These are phyloP conservation scores for Eudorina sp. DNA, from an alignment of 139 green algal genomes.

Conservation along the genomic window DNA sequence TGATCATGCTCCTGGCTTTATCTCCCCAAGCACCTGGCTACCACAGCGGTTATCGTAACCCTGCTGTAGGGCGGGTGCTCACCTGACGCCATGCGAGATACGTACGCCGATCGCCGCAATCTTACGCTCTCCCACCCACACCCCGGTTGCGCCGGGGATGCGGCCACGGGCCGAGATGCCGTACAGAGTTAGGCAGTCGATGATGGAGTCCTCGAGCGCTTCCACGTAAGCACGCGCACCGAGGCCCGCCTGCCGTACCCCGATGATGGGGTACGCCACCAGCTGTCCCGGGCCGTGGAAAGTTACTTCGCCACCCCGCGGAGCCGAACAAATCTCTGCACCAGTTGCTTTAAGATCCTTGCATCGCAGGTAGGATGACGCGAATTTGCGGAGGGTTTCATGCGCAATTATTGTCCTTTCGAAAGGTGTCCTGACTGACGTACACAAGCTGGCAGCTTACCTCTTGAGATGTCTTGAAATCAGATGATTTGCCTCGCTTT, in stretches of 20 bases:
- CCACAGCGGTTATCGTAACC: too few species aligned
- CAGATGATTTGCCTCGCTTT: slow-evolving; percentile 77
- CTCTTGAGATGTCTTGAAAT: slow-evolving; percentile 70
- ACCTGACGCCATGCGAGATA: slow-evolving; percentile 87
- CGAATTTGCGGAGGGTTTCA: not conserved
- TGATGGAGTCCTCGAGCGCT: slow-evolving; percentile 88
- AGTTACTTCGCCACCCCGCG: slow-evolving; percentile 89
- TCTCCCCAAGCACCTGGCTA: too few species aligned
- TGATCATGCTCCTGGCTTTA: too few species aligned
- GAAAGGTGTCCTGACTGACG: too few species aligned
- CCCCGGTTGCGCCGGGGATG: slow-evolving; percentile 79
- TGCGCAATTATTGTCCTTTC: not conserved
- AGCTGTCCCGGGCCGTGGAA: slow-evolving; percentile 95
- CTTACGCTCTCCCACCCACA: slow-evolving; percentile 93
- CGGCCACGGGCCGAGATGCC: slow-evolving; percentile 57
- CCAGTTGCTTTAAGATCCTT: slow-evolving; percentile 37
- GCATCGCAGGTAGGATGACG: too few species aligned
- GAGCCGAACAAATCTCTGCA: slow-evolving; percentile 56
- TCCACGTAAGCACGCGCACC: slow-evolving; percentile 92
- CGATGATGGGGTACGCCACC: slow-evolving; percentile 93
- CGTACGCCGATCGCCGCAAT: slow-evolving; percentile 93
- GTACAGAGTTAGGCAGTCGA: slow-evolving; percentile 66
- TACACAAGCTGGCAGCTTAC: slow-evolving; percentile 17
- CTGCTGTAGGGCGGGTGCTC: too few species aligned
- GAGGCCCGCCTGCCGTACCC: slow-evolving; percentile 70